Evolutionary conservation across 495 filamentous ascomycete species (phyloP), one percentile per base, ranked within the genome.

Genomic region (Aspergillus olivimuriae): DNA sequence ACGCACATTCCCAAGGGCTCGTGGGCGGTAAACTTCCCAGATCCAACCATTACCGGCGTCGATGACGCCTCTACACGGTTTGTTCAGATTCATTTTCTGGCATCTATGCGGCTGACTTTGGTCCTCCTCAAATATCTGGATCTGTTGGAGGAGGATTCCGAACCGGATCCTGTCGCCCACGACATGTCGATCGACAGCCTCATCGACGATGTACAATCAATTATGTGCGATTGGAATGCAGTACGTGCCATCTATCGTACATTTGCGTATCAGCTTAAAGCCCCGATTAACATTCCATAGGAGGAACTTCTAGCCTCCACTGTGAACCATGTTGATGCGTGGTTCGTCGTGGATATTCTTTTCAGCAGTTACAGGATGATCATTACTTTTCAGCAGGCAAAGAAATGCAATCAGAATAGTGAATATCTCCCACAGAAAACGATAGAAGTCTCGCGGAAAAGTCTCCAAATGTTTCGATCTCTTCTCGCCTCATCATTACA

Each of bases 51-150:
- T 15, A 48, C 15, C 14, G 53, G 47, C 17, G 41, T 43, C 2
- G 47, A 48, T 18, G 21, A 57, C 34, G 38, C 23, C 14, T 49
- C 49, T 2, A 52, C 48, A 3, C 46, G 44, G 2, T 48, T 48
- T 14, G 35, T 57, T 7, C 50, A 57, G 17, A 57, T 57, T 17
- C 54, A 57, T 39, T 57, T 57, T 16, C 38, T 57, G 2, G 54
- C 50, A n/a, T 53, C 47, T n/a, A 57, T 57, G 54, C 43, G 54
- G 2, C 44, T 48, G 4, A 44, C 50, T 0, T 28, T 57, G 4
- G 45, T 52, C 2, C 15, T 44, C n/a, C 18, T 57, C 41, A 42
- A 47, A 17, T 57, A 48, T 19, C 24, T 53, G n/a, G 50, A 57
- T 2, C 38, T 40, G 19, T n/a, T 41, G 7, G 47, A 50, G 9